Percentiles rank a stretch among this genome's conserved stretches.
phyloP scores from a whole-genome alignment of 345 rosid species.

The Salix udensis region DNA sequence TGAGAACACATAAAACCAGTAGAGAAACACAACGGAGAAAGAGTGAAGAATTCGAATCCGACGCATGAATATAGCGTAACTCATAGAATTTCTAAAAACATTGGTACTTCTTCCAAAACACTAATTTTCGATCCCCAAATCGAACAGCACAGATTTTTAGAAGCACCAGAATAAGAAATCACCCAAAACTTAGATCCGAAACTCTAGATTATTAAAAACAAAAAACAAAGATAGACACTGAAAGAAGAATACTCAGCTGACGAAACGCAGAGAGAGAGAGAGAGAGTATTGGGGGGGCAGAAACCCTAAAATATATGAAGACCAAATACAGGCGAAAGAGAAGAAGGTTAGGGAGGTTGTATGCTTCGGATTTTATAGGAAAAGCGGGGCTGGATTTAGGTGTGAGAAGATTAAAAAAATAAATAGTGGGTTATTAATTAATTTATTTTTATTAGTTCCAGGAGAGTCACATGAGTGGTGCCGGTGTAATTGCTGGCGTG shows the following conservation, averaged over 20 bases:
- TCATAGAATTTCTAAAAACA: conserved; percentile 61
- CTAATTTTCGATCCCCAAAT: conserved; percentile 10
- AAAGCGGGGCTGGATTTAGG: neutral
- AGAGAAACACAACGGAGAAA: conserved; percentile 85
- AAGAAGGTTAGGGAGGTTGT: neutral
- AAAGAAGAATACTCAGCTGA: conserved; percentile 24
- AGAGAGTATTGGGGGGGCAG: neutral
- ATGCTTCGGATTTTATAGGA: conserved; percentile 19
- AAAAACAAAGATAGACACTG: neutral
- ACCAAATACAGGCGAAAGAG: conserved; percentile 10
- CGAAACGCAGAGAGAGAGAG: neutral
- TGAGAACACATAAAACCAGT: conserved; percentile 89
- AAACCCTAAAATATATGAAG: neutral
- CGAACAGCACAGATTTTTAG: neutral
- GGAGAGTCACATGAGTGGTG: conserved; percentile 12
- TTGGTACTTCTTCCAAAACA: conserved; percentile 19
- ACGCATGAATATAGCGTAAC: conserved; percentile 49
- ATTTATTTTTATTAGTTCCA: neutral
- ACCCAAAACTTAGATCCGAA: neutral
- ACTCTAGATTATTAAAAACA: conserved; percentile 27
- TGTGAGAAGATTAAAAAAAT: neutral
- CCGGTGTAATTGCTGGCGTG: conserved; percentile 34
- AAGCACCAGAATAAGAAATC: neutral
- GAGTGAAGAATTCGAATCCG: conserved; percentile 80
- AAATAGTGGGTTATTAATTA: neutral